phyloP scores from a whole-genome alignment of 305 asterid species.

The Andrographis paniculata region DNA sequence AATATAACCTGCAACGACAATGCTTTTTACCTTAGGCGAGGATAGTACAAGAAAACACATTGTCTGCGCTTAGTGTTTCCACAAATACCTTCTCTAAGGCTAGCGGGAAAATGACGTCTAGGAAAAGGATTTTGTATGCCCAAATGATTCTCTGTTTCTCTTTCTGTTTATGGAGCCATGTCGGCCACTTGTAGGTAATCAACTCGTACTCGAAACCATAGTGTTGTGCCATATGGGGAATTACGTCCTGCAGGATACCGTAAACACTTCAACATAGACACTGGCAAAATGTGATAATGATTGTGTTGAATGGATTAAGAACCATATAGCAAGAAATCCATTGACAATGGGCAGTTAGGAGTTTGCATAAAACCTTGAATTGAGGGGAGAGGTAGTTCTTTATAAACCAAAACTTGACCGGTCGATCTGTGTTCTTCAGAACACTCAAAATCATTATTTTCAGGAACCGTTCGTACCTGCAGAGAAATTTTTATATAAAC shows the following conservation, averaged over 20 bases:
- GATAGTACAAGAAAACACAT: too few relatives aligned
- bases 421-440: constrained; percentile 80
- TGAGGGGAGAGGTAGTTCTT: constrained; percentile 99
- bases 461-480: constrained; percentile 95
- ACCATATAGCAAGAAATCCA: constrained; percentile 5
- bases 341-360: constrained; percentile 8
- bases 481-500: constrained; percentile 18
- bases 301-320: constrained; percentile 1
- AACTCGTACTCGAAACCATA: constrained; percentile 92
- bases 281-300: constrained; percentile 8
- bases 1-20: constrained; percentile 75
- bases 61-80: too few relatives aligned
- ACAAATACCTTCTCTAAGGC: constrained; percentile 77
- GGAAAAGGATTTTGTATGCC: constrained; percentile 95
- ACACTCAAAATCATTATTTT: constrained; percentile 95
- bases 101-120: constrained; percentile 98
- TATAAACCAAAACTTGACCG: constrained; percentile 98
- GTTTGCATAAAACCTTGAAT: constrained; percentile 59
- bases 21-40: too few relatives aligned
- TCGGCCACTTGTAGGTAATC: constrained; percentile 98
- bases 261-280: constrained; percentile 6
- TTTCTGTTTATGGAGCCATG: constrained; percentile 96
- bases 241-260: constrained; percentile 59
- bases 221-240: constrained; percentile 91
- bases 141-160: constrained; percentile 97